phyloP scores from a whole-genome alignment of 805 yeast species.

The Ogataea paraovalis region DNA sequence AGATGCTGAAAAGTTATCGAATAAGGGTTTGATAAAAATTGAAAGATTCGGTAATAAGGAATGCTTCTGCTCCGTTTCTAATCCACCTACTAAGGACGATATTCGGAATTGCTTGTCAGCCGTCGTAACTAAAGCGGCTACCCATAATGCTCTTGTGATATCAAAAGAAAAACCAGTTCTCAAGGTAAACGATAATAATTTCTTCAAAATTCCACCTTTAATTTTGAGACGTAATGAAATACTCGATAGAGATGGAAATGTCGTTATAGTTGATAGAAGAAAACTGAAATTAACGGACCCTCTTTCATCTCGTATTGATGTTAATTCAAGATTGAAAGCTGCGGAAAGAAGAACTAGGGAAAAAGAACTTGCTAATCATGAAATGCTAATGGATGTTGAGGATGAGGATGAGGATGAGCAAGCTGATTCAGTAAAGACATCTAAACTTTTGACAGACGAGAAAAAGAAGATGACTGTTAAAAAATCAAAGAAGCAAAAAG shows the following conservation, averaged over 20 bases:
- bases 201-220: conserved; percentile 18
- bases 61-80: conserved; percentile 9
- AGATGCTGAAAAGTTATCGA: conserved; percentile 37
- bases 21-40: conserved; percentile 23
- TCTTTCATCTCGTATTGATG: neutral
- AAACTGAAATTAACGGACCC: neutral
- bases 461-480: neutral
- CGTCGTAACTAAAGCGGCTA: neutral
- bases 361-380: conserved; percentile 5
- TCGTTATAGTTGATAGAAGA: neutral
- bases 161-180: conserved; percentile 8
- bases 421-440: neutral
- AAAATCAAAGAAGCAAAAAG: neutral
- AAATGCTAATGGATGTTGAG: neutral
- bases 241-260: neutral
- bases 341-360: conserved; percentile 5
- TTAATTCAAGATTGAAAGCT: conserved; percentile 13
- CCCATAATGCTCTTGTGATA: conserved; percentile 4
- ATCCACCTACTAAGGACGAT: conserved; percentile 13
- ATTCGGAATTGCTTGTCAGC: conserved; percentile 5
- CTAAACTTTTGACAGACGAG: neutral
- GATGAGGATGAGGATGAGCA: neutral
- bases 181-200: conserved; percentile 20
- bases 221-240: neutral
- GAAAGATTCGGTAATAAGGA: conserved; percentile 6